These are phyloP conservation scores for Hypoxylon subgilvum DNA, from an alignment of 495 filamentous ascomycete genomes.

Conservation along the genomic window DNA sequence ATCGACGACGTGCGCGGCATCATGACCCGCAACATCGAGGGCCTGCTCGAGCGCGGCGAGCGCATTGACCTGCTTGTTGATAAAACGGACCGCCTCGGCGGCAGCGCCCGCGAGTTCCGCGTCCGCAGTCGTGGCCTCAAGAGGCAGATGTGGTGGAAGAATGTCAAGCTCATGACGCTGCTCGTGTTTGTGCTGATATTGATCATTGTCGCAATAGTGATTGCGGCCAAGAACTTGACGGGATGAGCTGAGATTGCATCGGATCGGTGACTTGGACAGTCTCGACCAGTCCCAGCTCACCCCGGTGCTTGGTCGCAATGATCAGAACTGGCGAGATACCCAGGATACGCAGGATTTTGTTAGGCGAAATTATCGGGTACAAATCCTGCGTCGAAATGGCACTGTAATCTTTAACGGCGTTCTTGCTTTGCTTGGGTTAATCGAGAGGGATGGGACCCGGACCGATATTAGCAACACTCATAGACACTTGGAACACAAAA, in stretches of 20 bases:
- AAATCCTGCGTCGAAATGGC: neutral
- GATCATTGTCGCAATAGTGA: conserved; percentile 64
- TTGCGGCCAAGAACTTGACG: conserved; percentile 47
- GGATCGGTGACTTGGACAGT: too few relatives aligned
- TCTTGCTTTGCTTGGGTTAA: conserved; percentile 4
- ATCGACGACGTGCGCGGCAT: conserved; percentile 93
- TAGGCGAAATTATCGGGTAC: too few relatives aligned
- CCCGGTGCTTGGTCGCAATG: too few relatives aligned
- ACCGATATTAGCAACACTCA: conserved; percentile 3
- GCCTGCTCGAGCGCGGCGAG: conserved; percentile 91
- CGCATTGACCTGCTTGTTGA: conserved; percentile 94
- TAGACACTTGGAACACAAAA: neutral
- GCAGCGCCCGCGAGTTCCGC: conserved; percentile 84
- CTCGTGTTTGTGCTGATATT: conserved; percentile 81
- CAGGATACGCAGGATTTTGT: too few relatives aligned
- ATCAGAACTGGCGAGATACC: too few relatives aligned
- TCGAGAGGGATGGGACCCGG: neutral
- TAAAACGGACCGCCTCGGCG: conserved; percentile 91
- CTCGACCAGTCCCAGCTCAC: too few relatives aligned
- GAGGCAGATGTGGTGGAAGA: conserved; percentile 99
- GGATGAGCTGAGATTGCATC: conserved; percentile 24
- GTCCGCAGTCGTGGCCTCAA: conserved; percentile 83
- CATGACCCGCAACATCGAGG: conserved; percentile 99
- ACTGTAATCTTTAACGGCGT: conserved; percentile 19
- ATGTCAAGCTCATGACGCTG: conserved; percentile 88